Evolutionary conservation across 2,329 filamentous ascomycete species (phyloP), one percentile per base, ranked within the genome.

Genomic region (Colletotrichum sp.): DNA sequence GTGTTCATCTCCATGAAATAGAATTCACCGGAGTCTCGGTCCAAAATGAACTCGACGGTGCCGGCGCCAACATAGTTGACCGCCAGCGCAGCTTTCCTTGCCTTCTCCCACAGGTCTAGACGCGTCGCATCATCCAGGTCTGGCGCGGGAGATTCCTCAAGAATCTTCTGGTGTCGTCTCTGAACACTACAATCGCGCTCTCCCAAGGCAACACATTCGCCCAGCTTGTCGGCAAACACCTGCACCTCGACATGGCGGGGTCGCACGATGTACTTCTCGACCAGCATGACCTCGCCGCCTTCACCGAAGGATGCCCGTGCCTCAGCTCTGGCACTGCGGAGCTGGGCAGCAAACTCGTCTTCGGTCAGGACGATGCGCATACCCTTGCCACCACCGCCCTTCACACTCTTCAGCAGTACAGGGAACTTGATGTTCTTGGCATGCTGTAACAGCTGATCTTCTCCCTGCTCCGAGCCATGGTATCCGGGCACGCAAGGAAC

Each of bases 401-500:
- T 91, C 15, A 95, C 94, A 77, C 94, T 95, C 88, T 98, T 98
- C 67, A 95, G 88, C 80, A 96, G 89, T 8, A 96, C 93, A 15
- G 93, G 93, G 78, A 93, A 94, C 32, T 88, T 88, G 78, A 94
- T 88, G 78, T 94, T 92, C 79, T 91, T 91, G 9, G 97, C 96
- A 82, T 96, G 92, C 12, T 88, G 86, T 71, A 95, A 82, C 30
- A 93, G 83, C 78, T 91, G 84, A 71, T 86, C 83, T 62, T 90
- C 88, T 65, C 94, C 92, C 86, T 99, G 97, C 68, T 98, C 95
- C 2, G 89, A 81, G 21, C 97, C 97, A 83, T 98, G 97, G 81
- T 99, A 99, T 1, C 97, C 97, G 0, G 97, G 97, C 65, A 99
- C 97, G 81, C 97, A 98, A 6, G 96, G 96, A 5, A 99, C 97